phyloP scores from a whole-genome alignment of 2,329 filamentous ascomycete species.

The Lachnellula occidentalis region DNA sequence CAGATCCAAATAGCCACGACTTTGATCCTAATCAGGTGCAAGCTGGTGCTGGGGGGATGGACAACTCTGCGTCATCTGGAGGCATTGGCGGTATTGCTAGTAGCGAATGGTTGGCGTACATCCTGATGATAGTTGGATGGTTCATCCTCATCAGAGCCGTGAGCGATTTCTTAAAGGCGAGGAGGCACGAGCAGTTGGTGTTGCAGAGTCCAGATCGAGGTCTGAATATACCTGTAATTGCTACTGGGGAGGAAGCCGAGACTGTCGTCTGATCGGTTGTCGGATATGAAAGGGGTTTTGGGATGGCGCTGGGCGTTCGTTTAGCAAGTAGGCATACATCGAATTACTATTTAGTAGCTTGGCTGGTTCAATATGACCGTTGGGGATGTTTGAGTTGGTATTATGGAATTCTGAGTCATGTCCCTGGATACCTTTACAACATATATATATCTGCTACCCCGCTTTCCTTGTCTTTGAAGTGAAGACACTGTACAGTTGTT shows the following conservation, averaged over 20 bases:
- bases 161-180: slow-evolving; percentile 80
- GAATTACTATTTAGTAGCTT: background rate
- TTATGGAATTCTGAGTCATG: background rate
- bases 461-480: background rate
- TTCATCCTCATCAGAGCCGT: slow-evolving; percentile 94
- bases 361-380: background rate
- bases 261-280: slow-evolving; percentile 55
- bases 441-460: background rate
- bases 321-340: background rate
- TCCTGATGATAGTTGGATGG: slow-evolving; percentile 96
- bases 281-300: background rate
- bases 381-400: background rate
- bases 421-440: background rate
- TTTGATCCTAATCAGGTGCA: slow-evolving; percentile 71
- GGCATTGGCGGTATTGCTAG: slow-evolving; percentile 56
- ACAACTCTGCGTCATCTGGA: slow-evolving; percentile 36
- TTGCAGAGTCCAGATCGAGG: slow-evolving; percentile 89
- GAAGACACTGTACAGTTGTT: too few relatives aligned
- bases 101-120: slow-evolving; percentile 85
- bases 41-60: slow-evolving; percentile 31
- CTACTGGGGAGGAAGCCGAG: slow-evolving; percentile 75
- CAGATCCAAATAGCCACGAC: slow-evolving; percentile 84
- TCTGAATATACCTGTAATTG: slow-evolving; percentile 77
- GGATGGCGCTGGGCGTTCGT: background rate
- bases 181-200: slow-evolving; percentile 88